These are phyloP conservation scores for Xylaria sp. DNA, from an alignment of 2,329 filamentous ascomycete species.

Conservation along the genomic window DNA sequence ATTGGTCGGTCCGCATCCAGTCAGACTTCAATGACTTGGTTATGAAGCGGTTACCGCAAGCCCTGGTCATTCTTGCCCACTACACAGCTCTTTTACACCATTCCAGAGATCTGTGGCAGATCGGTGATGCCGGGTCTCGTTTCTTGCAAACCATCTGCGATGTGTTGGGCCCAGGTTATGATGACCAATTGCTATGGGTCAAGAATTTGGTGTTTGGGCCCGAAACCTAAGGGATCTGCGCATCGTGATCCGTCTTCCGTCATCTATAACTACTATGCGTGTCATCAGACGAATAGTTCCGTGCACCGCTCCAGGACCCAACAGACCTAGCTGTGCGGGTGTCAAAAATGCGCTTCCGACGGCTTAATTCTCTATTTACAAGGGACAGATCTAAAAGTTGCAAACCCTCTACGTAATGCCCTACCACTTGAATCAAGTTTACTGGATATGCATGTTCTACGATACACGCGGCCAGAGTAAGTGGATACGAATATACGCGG, in stretches of 20 bases:
- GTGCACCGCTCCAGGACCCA: too few species aligned
- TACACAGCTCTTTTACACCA: slow-evolving; percentile 47
- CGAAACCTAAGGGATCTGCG: background rate
- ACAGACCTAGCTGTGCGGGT: background rate
- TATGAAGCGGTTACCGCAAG: slow-evolving; percentile 40
- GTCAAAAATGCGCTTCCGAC: background rate
- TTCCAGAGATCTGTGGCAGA: slow-evolving; percentile 45
- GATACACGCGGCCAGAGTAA: background rate
- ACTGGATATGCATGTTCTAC: too few species aligned
- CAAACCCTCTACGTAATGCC: background rate
- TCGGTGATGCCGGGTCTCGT: slow-evolving; percentile 35
- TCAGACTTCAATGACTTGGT: slow-evolving; percentile 44
- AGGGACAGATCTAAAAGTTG: too few species aligned
- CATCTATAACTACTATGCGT: background rate
- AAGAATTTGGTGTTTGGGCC: slow-evolving; percentile 19
- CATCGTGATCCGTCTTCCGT: background rate
- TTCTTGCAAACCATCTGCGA: slow-evolving; percentile 26
- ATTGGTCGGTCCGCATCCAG: slow-evolving; percentile 45
- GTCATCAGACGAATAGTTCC: background rate
- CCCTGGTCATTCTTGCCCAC: slow-evolving; percentile 46
- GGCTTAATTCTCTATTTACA: background rate
- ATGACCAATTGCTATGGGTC: slow-evolving; percentile 24
- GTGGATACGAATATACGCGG: background rate
- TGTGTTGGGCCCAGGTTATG: slow-evolving; percentile 23
- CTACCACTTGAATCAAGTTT: too few species aligned